phyloP scores from a whole-genome alignment of 176 grass and related monocot species.

The Miscanthus lutarioriparius region DNA sequence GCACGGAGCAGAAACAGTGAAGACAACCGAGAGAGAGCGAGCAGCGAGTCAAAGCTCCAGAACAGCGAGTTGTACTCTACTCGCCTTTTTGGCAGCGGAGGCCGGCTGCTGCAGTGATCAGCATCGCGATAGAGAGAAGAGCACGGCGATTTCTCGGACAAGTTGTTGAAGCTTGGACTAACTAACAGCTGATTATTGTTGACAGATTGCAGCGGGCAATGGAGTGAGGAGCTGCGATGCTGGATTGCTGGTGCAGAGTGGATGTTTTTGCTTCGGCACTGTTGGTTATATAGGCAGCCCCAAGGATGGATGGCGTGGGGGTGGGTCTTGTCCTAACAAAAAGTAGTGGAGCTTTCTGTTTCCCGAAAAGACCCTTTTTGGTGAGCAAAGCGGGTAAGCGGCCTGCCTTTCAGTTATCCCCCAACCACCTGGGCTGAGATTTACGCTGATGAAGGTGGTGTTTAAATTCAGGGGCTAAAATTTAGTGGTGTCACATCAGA shows the following conservation, averaged over 20 bases:
- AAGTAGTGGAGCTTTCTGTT: constrained; percentile 28
- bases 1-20: neutral
- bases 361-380: constrained; percentile 10
- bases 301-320: neutral
- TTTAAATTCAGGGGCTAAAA: too few relatives aligned
- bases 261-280: neutral
- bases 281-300: constrained; percentile 16
- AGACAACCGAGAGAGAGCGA: neutral
- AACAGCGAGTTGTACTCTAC: neutral
- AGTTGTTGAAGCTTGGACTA: neutral
- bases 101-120: neutral
- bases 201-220: neutral
- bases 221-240: neutral
- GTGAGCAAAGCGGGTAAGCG: neutral
- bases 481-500: too few relatives aligned
- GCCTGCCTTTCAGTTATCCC: constrained; percentile 20
- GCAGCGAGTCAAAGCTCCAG: neutral
- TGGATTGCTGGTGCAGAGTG: neutral
- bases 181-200: neutral
- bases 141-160: neutral
- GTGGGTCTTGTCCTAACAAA: constrained; percentile 29
- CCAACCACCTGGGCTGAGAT: constrained; percentile 10
- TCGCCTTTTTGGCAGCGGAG: constrained; percentile 19
- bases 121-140: neutral
- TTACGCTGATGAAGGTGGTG: neutral